A percentile compares a stretch with the other conserved stretches of the same genome.
Evolutionary conservation across 2,329 filamentous ascomycete species (phyloP).

Genomic region (Fusarium xylarioides): DNA sequence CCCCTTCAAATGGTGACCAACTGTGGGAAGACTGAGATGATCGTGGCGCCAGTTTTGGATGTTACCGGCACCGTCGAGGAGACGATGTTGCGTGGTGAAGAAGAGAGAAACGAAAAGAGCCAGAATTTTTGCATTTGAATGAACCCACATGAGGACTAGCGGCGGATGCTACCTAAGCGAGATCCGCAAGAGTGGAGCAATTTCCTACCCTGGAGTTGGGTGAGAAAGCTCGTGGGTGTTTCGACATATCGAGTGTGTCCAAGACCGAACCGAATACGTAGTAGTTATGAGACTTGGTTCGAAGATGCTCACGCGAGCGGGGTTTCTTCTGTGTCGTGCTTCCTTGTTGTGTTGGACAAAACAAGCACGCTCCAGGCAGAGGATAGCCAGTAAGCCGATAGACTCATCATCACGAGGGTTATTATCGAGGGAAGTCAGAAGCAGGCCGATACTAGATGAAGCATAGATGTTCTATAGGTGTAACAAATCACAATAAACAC

Average conservation of each 20-base stretch:
- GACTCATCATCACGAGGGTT: slow-evolving; percentile 5
- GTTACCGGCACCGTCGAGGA: slow-evolving; percentile 37
- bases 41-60: slow-evolving; percentile 40
- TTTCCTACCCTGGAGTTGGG: neutral
- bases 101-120: slow-evolving; percentile 10
- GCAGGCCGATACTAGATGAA: neutral
- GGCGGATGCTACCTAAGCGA: slow-evolving; percentile 17
- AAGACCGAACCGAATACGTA: neutral
- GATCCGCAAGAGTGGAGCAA: neutral
- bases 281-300: neutral
- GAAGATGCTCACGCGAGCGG: slow-evolving; percentile 19
- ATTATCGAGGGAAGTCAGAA: neutral
- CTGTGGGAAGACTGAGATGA: slow-evolving; percentile 38
- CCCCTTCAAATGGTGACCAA: slow-evolving; percentile 31
- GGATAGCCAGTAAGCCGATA: neutral
- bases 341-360: neutral
- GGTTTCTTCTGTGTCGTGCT: neutral
- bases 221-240: neutral
- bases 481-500: neutral
- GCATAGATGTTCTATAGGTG: neutral
- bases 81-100: slow-evolving; percentile 47
- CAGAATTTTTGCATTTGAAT: slow-evolving; percentile 22
- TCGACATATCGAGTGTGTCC: neutral
- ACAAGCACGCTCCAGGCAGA: neutral
- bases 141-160: slow-evolving; percentile 4